Percentiles rank a stretch among this genome's conserved stretches.
Evolutionary conservation across 2,329 filamentous ascomycete species (phyloP).

Genomic region (Rhinocladiella mackenziei): DNA sequence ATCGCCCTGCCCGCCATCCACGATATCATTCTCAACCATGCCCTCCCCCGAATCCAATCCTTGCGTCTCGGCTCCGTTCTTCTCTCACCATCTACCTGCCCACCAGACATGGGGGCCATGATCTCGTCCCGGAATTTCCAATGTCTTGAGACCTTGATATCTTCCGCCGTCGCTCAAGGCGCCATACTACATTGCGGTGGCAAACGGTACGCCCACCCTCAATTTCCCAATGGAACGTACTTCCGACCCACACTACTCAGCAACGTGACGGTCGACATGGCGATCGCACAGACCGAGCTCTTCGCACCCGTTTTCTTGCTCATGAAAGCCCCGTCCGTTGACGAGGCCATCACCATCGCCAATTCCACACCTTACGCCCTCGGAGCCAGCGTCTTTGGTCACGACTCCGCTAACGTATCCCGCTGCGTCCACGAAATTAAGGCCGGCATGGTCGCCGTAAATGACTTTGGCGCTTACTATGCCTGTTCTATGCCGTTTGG

Average conservation of each 20-base stretch:
- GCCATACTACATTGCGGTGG: conserved; percentile 81
- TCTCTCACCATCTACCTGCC: conserved; percentile 36
- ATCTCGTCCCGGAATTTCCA: conserved; percentile 74
- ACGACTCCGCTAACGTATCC: conserved; percentile 58
- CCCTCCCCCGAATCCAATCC: conserved; percentile 68
- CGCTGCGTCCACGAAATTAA: conserved; percentile 65
- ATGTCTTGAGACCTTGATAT: conserved; percentile 70
- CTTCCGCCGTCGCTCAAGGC: conserved; percentile 71
- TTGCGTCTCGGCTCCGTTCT: conserved; percentile 72
- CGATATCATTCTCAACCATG: conserved; percentile 62
- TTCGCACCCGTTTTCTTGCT: conserved; percentile 88
- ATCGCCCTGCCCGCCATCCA: conserved; percentile 76
- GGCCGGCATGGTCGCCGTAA: conserved; percentile 88
- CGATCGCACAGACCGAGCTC: conserved; percentile 82
- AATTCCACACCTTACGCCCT: conserved; percentile 84
- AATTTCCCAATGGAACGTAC: conserved; percentile 77
- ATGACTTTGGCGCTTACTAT: conserved; percentile 93
- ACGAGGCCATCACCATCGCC: conserved; percentile 69
- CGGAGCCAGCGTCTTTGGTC: conserved; percentile 82
- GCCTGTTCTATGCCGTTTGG: conserved; percentile 93
- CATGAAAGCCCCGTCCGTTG: conserved; percentile 66
- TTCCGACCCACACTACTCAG: conserved; percentile 85
- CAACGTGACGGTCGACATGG: conserved; percentile 83
- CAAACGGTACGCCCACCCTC: conserved; percentile 64
- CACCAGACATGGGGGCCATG: conserved; percentile 77